phyloP scores from a whole-genome alignment of 2,329 filamentous ascomycete genomes.

The Fusarium siculi region DNA sequence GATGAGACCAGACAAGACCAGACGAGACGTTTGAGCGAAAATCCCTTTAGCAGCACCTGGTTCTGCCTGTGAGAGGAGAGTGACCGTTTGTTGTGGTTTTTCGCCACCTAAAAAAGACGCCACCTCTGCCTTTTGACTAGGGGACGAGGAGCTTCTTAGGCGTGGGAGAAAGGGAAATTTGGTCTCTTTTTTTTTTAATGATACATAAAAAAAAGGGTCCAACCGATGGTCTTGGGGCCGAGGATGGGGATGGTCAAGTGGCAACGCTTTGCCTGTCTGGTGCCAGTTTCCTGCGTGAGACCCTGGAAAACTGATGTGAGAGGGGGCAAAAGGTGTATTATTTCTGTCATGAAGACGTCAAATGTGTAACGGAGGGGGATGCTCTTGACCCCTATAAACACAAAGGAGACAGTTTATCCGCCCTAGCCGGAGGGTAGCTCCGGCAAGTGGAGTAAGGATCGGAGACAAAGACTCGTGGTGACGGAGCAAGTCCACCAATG shows the following conservation, averaged over 20 bases:
- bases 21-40: constrained; percentile 15
- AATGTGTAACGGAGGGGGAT: background rate
- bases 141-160: background rate
- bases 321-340: background rate
- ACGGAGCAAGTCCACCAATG: constrained; percentile 25
- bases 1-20: constrained; percentile 1
- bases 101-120: constrained; percentile 26
- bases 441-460: background rate
- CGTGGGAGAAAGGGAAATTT: constrained; percentile 5
- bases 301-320: constrained; percentile 12
- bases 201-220: background rate
- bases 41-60: constrained; percentile 15
- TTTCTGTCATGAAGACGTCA: constrained; percentile 21
- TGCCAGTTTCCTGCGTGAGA: constrained; percentile 17
- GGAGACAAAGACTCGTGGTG: background rate
- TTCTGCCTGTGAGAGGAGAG: constrained; percentile 1
- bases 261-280: background rate
- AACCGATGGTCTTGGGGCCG: background rate
- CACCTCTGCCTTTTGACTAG: constrained; percentile 2
- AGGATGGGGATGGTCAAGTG: background rate
- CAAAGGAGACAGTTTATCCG: constrained; percentile 5
- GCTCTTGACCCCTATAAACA: background rate
- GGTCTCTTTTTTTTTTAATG: constrained; percentile 1
- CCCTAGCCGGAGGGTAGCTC: background rate
- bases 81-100: constrained; percentile 6